Conservation (phyloP, 306 rosid genomes). For the Prunus kanzakura region DNA sequence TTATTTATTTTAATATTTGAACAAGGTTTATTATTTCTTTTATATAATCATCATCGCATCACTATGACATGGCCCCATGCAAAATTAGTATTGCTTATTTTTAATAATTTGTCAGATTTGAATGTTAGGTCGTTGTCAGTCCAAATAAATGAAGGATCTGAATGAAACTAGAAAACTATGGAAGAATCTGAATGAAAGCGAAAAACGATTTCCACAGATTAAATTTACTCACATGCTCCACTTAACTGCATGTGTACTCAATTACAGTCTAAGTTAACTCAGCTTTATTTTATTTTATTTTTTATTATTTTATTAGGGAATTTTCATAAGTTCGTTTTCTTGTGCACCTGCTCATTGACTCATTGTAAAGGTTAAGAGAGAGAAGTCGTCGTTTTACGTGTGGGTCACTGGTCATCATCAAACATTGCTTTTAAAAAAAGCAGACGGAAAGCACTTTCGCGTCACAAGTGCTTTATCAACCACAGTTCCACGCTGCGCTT, state of each 20-base stretch:
- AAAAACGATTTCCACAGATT: too few relatives aligned
- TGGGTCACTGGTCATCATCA: conserved; percentile 18
- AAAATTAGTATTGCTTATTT: not conserved
- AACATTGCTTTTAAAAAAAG: not conserved
- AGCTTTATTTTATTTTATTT: too few relatives aligned
- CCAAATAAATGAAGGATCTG: not conserved
- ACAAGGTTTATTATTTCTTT: not conserved
- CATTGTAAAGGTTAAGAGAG: not conserved
- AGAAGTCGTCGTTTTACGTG: not conserved
- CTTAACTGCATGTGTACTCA: too few relatives aligned
- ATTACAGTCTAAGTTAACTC: too few relatives aligned
- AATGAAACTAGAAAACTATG: not conserved
- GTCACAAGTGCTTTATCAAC: not conserved
- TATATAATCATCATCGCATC: conserved; percentile 12
- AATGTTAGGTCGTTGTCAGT: not conserved
- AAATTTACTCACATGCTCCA: not conserved
- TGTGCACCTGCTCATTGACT: not conserved
- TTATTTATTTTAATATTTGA: not conserved
- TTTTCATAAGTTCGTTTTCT: not conserved
- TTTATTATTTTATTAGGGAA: not conserved
- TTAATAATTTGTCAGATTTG: not conserved
- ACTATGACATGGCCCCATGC: conserved; percentile 15
- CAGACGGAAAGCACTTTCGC: not conserved
- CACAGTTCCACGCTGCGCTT: not conserved
- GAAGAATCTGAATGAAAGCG: not conserved